Percentiles rank a stretch among this genome's conserved stretches.
These are phyloP conservation scores for Tuber melanosporum DNA, from an alignment of 495 filamentous ascomycete genomes.

Conservation along the genomic window DNA sequence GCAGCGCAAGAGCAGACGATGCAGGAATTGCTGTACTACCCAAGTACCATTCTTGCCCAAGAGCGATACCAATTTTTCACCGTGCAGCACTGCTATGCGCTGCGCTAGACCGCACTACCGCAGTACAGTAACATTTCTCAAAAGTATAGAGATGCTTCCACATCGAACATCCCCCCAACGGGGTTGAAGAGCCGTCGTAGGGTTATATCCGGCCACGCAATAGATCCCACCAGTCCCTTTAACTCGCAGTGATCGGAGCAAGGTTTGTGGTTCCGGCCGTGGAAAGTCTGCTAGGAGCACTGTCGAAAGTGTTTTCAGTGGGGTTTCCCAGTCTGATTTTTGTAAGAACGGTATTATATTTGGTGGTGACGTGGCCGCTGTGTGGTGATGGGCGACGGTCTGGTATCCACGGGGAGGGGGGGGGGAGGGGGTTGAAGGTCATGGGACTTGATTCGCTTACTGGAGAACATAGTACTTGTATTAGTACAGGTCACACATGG, in stretches of 20 bases:
- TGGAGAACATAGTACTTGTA: neutral
- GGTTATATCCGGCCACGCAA: neutral
- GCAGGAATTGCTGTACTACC: neutral
- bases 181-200: neutral
- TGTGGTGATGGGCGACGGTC: neutral
- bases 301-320: neutral
- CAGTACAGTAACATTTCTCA: neutral
- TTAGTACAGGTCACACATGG: neutral
- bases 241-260: neutral
- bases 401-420: neutral
- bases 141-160: neutral
- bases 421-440: neutral
- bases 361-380: neutral
- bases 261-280: neutral
- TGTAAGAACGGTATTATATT: neutral
- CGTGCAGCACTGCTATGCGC: neutral
- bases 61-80: neutral
- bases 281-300: neutral
- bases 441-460: neutral
- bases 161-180: neutral
- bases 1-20: neutral
- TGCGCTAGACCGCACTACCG: neutral
- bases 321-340: neutral
- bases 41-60: neutral
- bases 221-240: neutral